Percentiles rank a stretch among this genome's conserved stretches.
phyloP scores from a whole-genome alignment of 441 rosid genomes.

The Brassica hybrid region DNA sequence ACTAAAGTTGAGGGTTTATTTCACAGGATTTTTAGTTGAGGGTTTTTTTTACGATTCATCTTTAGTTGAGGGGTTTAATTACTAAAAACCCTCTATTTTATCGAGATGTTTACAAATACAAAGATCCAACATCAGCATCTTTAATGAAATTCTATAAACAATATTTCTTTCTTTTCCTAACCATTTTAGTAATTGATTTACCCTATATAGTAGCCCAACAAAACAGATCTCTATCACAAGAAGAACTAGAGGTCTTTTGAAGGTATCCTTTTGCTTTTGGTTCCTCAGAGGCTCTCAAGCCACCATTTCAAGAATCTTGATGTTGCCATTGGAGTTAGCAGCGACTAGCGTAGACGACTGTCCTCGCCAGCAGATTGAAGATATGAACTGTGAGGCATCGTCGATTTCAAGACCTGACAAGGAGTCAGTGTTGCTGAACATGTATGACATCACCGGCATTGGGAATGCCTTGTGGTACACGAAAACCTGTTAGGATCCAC shows the following conservation, averaged over 20 bases:
- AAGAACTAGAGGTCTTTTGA: not conserved
- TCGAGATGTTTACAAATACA: constrained; percentile 14
- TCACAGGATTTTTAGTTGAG: no score
- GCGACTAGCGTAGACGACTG: constrained; percentile 85
- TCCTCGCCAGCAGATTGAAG: constrained; percentile 94
- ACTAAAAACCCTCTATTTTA: no score
- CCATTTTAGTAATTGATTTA: no score
- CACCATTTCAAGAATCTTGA: constrained; percentile 95
- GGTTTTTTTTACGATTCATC: no score
- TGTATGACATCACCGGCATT: constrained; percentile 87
- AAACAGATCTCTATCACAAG: constrained; percentile 18
- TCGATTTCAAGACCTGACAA: constrained; percentile 69
- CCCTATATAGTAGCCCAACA: not conserved
- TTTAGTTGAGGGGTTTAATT: no score
- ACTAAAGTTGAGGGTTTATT: no score
- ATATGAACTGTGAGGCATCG: constrained; percentile 78
- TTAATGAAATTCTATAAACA: not conserved
- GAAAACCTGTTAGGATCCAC: constrained; percentile 60
- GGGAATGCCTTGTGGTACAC: constrained; percentile 98
- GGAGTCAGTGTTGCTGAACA: constrained; percentile 65
- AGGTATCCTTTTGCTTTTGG: no score
- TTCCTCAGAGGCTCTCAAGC: constrained; percentile 21
- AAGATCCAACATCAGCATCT: constrained; percentile 9
- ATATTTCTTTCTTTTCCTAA: not conserved
- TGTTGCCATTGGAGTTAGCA: constrained; percentile 95